Evolutionary conservation across 1,284 basidiomycete species (phyloP).

Genomic region (Trametes sp.): DNA sequence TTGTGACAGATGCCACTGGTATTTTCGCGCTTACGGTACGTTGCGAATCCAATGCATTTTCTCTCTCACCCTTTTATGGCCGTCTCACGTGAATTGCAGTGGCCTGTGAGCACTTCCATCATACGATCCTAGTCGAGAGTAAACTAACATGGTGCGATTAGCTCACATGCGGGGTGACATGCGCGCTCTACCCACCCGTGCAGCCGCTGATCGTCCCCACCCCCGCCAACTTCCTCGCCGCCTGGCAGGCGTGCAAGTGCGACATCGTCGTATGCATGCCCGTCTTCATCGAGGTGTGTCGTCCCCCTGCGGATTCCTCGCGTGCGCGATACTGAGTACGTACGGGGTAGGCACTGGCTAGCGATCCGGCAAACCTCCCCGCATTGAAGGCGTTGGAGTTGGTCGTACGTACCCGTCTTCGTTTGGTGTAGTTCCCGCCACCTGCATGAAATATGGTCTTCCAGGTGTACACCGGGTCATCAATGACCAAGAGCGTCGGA

Average conservation of each 20-base stretch:
- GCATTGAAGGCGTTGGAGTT: conserved; percentile 19
- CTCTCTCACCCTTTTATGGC: background rate
- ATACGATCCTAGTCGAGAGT: background rate
- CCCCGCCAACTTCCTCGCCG: conserved; percentile 36
- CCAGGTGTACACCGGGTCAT: conserved; percentile 28
- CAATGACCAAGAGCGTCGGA: conserved; percentile 30
- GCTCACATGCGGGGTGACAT: conserved; percentile 37
- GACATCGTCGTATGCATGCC: conserved; percentile 39
- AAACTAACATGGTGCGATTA: conserved; percentile 20
- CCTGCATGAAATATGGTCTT: background rate
- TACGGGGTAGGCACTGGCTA: conserved; percentile 18
- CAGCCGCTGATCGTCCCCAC: conserved; percentile 36
- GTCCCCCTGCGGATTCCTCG: too few relatives aligned
- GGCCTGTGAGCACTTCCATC: conserved; percentile 10
- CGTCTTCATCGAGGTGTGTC: conserved; percentile 40
- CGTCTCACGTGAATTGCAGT: background rate
- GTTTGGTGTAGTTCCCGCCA: too few relatives aligned
- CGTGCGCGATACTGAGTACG: background rate
- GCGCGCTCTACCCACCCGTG: conserved; percentile 36
- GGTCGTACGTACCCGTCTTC: conserved; percentile 16
- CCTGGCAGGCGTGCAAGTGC: conserved; percentile 26
- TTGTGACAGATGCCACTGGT: conserved; percentile 25
- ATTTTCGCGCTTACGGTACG: conserved; percentile 6
- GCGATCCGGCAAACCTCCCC: conserved; percentile 13
- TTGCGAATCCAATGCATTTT: background rate